Evolutionary conservation across 768 basidiomycete genomes (phyloP).

Genomic region (Pisolithus marmoratus): DNA sequence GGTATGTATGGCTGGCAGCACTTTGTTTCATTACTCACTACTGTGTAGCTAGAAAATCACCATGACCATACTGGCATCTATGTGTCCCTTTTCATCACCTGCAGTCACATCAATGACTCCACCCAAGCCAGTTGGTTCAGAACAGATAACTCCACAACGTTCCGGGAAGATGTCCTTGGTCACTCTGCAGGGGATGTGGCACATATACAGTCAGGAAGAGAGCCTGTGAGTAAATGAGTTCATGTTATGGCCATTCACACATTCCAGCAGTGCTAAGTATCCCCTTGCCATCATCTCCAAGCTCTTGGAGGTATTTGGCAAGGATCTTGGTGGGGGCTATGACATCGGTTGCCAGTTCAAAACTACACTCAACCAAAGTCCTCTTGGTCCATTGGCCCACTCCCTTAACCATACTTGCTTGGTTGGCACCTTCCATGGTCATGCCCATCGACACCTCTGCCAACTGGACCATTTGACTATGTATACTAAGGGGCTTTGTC

Average conservation of each 20-base stretch:
- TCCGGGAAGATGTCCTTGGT: no score
- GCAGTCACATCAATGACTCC: no score
- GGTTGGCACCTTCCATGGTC: slow-evolving; percentile 17
- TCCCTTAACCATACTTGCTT: slow-evolving; percentile 1
- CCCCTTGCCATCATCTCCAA: slow-evolving; percentile 8
- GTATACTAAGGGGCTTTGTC: slow-evolving; percentile 11
- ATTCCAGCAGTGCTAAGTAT: slow-evolving; percentile 14
- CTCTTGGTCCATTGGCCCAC: background rate
- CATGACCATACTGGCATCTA: no score
- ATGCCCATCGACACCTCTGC: slow-evolving; percentile 15
- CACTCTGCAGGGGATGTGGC: no score
- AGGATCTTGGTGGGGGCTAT: slow-evolving; percentile 11
- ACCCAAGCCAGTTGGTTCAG: no score
- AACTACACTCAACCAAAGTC: slow-evolving; percentile 8
- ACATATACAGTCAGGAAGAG: no score
- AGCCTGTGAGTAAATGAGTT: background rate
- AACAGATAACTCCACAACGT: no score
- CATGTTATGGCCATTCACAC: background rate
- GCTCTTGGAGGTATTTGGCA: slow-evolving; percentile 6
- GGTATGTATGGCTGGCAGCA: no score
- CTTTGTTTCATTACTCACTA: no score
- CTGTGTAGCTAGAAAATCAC: no score
- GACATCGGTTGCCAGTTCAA: slow-evolving; percentile 19
- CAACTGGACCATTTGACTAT: slow-evolving; percentile 14
- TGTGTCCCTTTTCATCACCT: no score